Percentiles rank a stretch among this genome's conserved stretches.
phyloP scores from a whole-genome alignment of 2,329 filamentous ascomycete species.

The Pseudonectria buxi region DNA sequence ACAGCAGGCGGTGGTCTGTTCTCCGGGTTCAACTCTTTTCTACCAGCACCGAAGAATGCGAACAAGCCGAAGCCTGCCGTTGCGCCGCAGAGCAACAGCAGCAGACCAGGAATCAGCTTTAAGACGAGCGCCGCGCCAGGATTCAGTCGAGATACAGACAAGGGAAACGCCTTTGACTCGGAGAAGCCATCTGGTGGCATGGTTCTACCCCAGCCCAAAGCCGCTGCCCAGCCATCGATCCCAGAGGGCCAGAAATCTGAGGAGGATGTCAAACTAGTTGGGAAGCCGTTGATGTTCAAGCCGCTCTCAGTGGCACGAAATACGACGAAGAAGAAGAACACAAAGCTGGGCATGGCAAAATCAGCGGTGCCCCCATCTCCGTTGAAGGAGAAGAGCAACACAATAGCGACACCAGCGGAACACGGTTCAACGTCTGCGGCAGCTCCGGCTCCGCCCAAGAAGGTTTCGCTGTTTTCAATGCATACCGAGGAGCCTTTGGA shows the following conservation, averaged over 20 bases:
- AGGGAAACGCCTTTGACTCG: slow-evolving; percentile 13
- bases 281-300: slow-evolving; percentile 81
- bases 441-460: slow-evolving; percentile 35
- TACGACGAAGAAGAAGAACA: slow-evolving; percentile 60
- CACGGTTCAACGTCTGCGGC: slow-evolving; percentile 4
- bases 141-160: slow-evolving; percentile 56
- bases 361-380: slow-evolving; percentile 6
- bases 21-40: slow-evolving; percentile 75
- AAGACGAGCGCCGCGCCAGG: slow-evolving; percentile 80
- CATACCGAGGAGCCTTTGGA: slow-evolving; percentile 33
- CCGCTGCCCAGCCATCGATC: slow-evolving; percentile 39
- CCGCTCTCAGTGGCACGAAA: slow-evolving; percentile 79
- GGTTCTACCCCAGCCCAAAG: slow-evolving; percentile 36
- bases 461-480: slow-evolving; percentile 65
- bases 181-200: slow-evolving; percentile 17
- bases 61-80: slow-evolving; percentile 26
- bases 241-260: slow-evolving; percentile 51
- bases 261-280: slow-evolving; percentile 62
- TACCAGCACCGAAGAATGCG: slow-evolving; percentile 72
- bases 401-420: slow-evolving; percentile 14
- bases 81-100: slow-evolving; percentile 21
- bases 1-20: slow-evolving; percentile 55
- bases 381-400: slow-evolving; percentile 7
- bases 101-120: slow-evolving; percentile 48
- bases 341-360: slow-evolving; percentile 17